These are phyloP conservation scores for Podaxis sp. DNA, from an alignment of 768 basidiomycete genomes.

Conservation along the genomic window DNA sequence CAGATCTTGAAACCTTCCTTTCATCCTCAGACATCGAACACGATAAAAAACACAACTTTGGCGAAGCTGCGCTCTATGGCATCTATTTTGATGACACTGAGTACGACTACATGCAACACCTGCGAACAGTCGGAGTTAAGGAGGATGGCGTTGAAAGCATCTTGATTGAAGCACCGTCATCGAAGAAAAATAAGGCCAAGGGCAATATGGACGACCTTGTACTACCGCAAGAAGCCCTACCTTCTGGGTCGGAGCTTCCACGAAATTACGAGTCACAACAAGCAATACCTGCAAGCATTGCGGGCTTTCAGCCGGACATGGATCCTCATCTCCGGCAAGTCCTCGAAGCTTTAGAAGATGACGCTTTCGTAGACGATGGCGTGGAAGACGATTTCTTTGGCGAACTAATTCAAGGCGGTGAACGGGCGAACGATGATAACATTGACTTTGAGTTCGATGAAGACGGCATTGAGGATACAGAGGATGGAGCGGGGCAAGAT, in stretches of 20 bases:
- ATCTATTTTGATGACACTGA: conserved; percentile 93
- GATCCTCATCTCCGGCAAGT: conserved; percentile 92
- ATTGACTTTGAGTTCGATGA: conserved; percentile 67
- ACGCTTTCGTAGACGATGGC: conserved; percentile 83
- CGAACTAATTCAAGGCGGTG: conserved; percentile 68
- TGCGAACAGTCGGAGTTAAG: conserved; percentile 69
- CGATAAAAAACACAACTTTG: conserved; percentile 53
- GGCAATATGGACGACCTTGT: conserved; percentile 43
- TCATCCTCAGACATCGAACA: conserved; percentile 38
- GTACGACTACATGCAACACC: conserved; percentile 98
- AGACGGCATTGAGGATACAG: conserved; percentile 26
- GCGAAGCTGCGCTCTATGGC: conserved; percentile 87
- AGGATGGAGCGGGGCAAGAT: conserved; percentile 14
- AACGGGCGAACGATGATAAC: conserved; percentile 56
- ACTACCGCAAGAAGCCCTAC: conserved; percentile 66
- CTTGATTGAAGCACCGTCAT: conserved; percentile 69
- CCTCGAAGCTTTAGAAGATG: conserved; percentile 92
- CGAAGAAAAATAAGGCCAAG: conserved; percentile 29
- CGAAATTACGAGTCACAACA: conserved; percentile 72
- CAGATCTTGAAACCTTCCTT: conserved; percentile 67
- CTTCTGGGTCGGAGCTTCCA: conserved; percentile 72
- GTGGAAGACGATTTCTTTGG: conserved; percentile 74
- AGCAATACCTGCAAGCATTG: conserved; percentile 74
- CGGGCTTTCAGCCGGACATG: conserved; percentile 94
- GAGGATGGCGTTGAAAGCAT: conserved; percentile 81